Evolutionary conservation across 352 stramenopile genomes (phyloP).

Genomic region (Phytophthora pistaciae): DNA sequence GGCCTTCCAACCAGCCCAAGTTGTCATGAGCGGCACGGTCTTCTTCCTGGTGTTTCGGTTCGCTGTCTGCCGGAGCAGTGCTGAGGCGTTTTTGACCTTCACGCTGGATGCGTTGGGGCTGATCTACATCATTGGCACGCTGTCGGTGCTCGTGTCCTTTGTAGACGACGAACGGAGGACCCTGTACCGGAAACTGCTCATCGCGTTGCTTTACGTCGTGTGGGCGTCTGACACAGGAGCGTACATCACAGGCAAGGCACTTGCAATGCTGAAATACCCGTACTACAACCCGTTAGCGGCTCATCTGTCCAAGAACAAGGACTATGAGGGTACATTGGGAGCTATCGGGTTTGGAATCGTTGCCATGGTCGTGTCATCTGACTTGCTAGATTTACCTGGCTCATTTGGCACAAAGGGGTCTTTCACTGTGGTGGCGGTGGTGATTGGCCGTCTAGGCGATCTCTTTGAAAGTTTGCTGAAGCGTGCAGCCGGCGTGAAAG

Average conservation of each 20-base stretch:
- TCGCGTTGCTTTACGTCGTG: conserved; percentile 75
- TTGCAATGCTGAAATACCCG: conserved; percentile 82
- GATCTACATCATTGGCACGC: conserved; percentile 66
- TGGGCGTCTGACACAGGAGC: conserved; percentile 93
- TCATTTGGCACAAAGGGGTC: conserved; percentile 77
- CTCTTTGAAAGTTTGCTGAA: conserved; percentile 97
- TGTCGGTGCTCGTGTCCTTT: conserved; percentile 68
- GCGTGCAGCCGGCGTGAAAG: conserved; percentile 94
- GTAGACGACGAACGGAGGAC: conserved; percentile 65
- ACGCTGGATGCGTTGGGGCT: conserved; percentile 64
- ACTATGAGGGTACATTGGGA: conserved; percentile 94
- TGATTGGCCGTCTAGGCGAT: conserved; percentile 95
- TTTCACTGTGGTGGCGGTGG: conserved; percentile 90
- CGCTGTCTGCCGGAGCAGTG: conserved; percentile 32
- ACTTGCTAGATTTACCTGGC: conserved; percentile 79
- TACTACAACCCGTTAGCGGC: conserved; percentile 86
- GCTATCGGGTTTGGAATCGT: conserved; percentile 82
- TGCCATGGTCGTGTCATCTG: conserved; percentile 81
- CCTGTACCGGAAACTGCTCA: conserved; percentile 69
- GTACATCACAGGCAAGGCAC: conserved; percentile 93
- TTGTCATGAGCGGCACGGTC: conserved; percentile 47
- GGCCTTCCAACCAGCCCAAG: conserved; percentile 36
- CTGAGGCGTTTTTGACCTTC: conserved; percentile 52
- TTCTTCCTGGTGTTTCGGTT: conserved; percentile 59
- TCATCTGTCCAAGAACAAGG: conserved; percentile 96